Percentiles rank a stretch among this genome's conserved stretches.
Conservation (phyloP, 2,329 filamentous ascomycete genomes). For the Fusarium albidum region DNA sequence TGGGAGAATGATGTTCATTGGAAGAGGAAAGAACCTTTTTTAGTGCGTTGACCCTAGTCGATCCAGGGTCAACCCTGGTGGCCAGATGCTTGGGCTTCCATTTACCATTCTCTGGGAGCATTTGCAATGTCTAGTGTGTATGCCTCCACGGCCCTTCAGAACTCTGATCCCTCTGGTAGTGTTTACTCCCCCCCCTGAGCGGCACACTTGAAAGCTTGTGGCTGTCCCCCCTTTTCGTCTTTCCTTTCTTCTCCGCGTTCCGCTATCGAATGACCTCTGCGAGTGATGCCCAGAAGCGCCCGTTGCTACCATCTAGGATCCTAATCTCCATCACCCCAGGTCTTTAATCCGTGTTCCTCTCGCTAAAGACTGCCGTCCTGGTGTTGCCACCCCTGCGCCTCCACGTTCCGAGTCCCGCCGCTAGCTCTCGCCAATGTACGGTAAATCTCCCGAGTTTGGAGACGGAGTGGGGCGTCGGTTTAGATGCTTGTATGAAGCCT, state of each 20-base stretch:
- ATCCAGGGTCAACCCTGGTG: no score
- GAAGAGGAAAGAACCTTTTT: conserved; percentile 4
- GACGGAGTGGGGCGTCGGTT: no score
- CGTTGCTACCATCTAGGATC: neutral
- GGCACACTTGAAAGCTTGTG: neutral
- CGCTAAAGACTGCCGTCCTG: neutral
- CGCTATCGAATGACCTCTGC: neutral
- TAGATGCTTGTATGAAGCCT: no score
- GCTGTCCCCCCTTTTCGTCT: neutral
- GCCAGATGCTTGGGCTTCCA: no score
- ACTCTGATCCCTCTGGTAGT: no score
- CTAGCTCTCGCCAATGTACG: no score
- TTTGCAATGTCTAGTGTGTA: no score
- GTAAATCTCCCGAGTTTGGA: no score
- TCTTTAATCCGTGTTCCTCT: neutral
- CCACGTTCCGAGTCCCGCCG: no score
- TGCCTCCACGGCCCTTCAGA: no score
- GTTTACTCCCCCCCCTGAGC: neutral
- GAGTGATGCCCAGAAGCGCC: neutral
- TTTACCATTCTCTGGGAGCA: no score
- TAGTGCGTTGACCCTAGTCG: no score
- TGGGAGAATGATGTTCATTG: neutral
- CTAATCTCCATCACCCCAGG: neutral
- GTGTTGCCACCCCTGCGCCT: neutral
- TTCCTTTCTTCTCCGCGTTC: neutral